A percentile compares a stretch with the other conserved stretches of the same genome.
phyloP scores from a whole-genome alignment of 148 eudicot genomes.

The Gaultheria prostrata region DNA sequence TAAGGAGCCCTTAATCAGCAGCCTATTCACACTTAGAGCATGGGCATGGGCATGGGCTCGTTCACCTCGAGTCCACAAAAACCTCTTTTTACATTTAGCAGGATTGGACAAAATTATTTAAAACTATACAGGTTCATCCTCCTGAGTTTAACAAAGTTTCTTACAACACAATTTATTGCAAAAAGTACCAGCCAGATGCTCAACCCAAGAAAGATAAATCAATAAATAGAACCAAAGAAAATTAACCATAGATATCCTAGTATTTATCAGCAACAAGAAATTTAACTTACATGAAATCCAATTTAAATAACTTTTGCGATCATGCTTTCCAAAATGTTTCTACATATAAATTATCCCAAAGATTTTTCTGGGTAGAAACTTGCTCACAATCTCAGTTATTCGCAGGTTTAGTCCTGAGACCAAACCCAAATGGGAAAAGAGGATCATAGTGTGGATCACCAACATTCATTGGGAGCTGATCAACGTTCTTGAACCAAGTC shows the following conservation, averaged over 20 bases:
- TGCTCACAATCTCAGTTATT: background rate
- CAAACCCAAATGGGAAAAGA: slow-evolving; percentile 53
- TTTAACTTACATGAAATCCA: background rate
- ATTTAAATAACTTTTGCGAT: background rate
- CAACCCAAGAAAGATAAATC: background rate
- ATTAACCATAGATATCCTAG: background rate
- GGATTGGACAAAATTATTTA: background rate
- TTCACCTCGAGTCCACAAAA: background rate
- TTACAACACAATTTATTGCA: background rate
- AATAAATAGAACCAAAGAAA: background rate
- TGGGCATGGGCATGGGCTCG: background rate
- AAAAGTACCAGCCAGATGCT: background rate
- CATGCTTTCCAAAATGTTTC: background rate
- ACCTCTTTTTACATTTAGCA: background rate
- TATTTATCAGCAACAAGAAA: no score
- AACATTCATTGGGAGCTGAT: slow-evolving; percentile 56
- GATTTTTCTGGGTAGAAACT: background rate
- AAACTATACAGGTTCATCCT: background rate
- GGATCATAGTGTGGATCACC: slow-evolving; percentile 54
- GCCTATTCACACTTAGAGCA: no score
- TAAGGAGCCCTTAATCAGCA: background rate
- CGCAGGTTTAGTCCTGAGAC: slow-evolving; percentile 37
- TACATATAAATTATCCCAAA: background rate
- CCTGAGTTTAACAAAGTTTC: background rate
- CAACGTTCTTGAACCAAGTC: slow-evolving; percentile 52